phyloP scores from a whole-genome alignment of 495 filamentous ascomycete species.

The Aspergillus affinis region DNA sequence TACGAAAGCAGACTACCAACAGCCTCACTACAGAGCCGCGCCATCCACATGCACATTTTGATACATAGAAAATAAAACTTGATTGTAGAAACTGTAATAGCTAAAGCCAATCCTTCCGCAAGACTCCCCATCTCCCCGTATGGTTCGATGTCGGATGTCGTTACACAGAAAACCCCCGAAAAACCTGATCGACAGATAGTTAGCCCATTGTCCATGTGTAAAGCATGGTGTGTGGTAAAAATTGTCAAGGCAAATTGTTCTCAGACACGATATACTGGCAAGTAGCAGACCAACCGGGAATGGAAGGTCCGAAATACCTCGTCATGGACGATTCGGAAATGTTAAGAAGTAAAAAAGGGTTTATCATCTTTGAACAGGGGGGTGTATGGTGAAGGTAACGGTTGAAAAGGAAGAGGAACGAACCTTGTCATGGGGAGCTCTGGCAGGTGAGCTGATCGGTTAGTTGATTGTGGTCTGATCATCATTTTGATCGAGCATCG shows the following conservation, averaged over 20 bases:
- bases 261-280: slow-evolving; percentile 98
- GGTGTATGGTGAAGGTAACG: slow-evolving; percentile 20
- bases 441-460: slow-evolving; percentile 2
- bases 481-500: slow-evolving; percentile 8
- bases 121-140: too few species aligned
- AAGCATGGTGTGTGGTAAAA: not conserved
- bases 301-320: slow-evolving; percentile 67
- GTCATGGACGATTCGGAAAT: slow-evolving; percentile 91
- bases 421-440: not conserved
- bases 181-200: not conserved
- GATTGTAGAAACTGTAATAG: not conserved
- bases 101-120: not conserved
- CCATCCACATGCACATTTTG: too few species aligned
- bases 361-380: slow-evolving; percentile 76
- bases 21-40: too few species aligned
- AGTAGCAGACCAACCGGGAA: slow-evolving; percentile 84
- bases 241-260: slow-evolving; percentile 21
- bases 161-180: too few species aligned
- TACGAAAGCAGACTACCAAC: too few species aligned
- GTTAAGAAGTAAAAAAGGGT: slow-evolving; percentile 82
- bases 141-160: not conserved
- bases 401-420: slow-evolving; percentile 7
- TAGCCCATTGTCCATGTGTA: not conserved
- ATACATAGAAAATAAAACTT: not conserved
- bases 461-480: slow-evolving; percentile 23